Base-by-base conservation (phyloP, 768 basidiomycete genomes). In the Serpula lacrymans region DNA sequence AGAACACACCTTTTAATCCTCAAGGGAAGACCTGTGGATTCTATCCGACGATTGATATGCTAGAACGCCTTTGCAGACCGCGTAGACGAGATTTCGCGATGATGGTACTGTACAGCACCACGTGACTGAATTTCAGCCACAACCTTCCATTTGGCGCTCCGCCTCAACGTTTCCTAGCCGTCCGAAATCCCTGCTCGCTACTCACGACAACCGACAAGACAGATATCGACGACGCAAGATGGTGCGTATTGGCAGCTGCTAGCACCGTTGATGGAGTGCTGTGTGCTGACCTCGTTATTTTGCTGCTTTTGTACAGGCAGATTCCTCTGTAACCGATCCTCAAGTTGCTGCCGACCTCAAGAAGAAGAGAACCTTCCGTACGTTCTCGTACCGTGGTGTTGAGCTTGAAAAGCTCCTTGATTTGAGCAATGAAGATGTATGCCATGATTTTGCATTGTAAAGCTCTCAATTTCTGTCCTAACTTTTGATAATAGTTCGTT, bases 371-470 rank as follows among this genome's bases (percentile, higher is more conserved):
- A 94, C 92, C 44, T 98, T 98, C 88, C 88, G 91, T 61, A 97
- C 95, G 58, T 98, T 95, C 77, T 89, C 89, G 25, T 99, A 93
- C 82, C 88, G 96, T 60, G 96, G 96, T 56, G 72, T 99, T 57
- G 94, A 95, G 77, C 88, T 99, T 55, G 93, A 97, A 65, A 92
- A 96, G 71, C 89, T 98, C 65, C 74, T 99, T 55, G 96, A 99
- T 67, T 67, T 99, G 74, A 80, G 70, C 74, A 97, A 94, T 54
- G 94, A 98, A 63, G 92, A 93, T 60, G 93, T 94, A 65, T 53
- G 88, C 41, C 1, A 27, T 11, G 14, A 33, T 12, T 27, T 18
- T 28, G 22, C 6, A 13, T 14, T 29, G n/a, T n/a, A 37, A 37
- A 26, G 18, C 17, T n/a, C 12, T 25, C 11, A 21, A 26, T 13